Base-by-base conservation (phyloP, 208 protist species). In the Vickermania ingenoplastis region DNA sequence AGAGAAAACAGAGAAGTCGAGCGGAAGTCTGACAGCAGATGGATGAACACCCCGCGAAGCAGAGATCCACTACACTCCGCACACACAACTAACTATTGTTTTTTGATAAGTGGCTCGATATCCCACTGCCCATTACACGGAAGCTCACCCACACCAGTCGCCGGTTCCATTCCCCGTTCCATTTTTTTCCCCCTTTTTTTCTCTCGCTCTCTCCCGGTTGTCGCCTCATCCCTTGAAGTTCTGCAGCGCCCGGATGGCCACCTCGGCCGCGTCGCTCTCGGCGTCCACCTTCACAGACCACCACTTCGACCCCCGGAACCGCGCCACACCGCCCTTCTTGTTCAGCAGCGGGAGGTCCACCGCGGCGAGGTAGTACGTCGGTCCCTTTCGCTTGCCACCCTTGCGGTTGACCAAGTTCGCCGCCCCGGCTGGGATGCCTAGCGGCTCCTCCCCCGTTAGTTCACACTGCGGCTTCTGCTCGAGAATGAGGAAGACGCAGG, bases 281-380 rank as follows among this genome's bases (percentile, higher is more conserved):
- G 77, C 75, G 41, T 84, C 81, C 11, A 56, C 61, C 26, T 68
- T 31, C 48, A 56, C 75, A 56, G 70, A 78, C 59, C 70, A 74
- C 74, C 75, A 83, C 59, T 71, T 68, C 48, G 66, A 21, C 23
- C 66, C 75, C 64, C 71, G 76, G 61, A 85, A 89, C 3, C 57
- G 57, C 28, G 78, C 77, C 3, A 56, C 27, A 0, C 75, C 75
- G 3, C 77, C 76, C 41, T 88, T 87, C 41, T 82, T 82, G 36
- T 83, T 78, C 31, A 83, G 57, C 59, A 88, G 65, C n/a, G 84
- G 80, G 14, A 87, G 67, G 49, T 86, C 81, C 4, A 84, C 78
- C 7, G 66, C 66, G 1, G 67, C 80, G 22, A 80, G 61, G 45
- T 76, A 91, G 55, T 62, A 81, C 55, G 58, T 61, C 5, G 77